These are phyloP conservation scores for Clavispora santaluciae DNA, from an alignment of 805 yeast species.

Conservation along the genomic window DNA sequence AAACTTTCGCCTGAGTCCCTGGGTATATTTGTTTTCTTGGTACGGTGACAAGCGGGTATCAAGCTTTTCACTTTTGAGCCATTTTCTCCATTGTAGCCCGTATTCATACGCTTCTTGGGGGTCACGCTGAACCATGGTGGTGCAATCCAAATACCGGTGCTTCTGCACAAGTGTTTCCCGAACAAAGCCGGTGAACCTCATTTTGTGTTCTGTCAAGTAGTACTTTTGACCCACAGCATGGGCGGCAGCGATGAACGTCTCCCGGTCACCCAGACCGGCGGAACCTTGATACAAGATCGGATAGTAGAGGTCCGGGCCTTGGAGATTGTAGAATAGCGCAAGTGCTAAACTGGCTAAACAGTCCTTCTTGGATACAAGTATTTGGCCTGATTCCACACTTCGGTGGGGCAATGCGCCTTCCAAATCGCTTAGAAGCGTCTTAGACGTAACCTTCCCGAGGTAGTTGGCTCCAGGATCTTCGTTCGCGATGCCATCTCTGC, in stretches of 20 bases:
- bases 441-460: slow-evolving; percentile 3
- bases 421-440: slow-evolving; percentile 20
- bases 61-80: slow-evolving; percentile 17
- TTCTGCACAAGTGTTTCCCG: slow-evolving; percentile 3
- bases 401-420: slow-evolving; percentile 34
- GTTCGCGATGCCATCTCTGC: slow-evolving; percentile 18
- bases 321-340: slow-evolving; percentile 34
- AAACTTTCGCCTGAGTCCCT: slow-evolving; percentile 19
- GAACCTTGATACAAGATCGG: slow-evolving; percentile 38
- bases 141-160: slow-evolving; percentile 18
- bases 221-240: slow-evolving; percentile 31
- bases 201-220: slow-evolving; percentile 18
- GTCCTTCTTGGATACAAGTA: slow-evolving; percentile 29
- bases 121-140: slow-evolving; percentile 30
- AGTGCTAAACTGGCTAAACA: slow-evolving; percentile 30
- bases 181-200: slow-evolving; percentile 13
- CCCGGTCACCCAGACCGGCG: slow-evolving; percentile 42
- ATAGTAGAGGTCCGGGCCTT: slow-evolving; percentile 34
- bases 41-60: slow-evolving; percentile 30
- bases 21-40: slow-evolving; percentile 25
- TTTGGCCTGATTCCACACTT: slow-evolving; percentile 37
- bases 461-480: slow-evolving; percentile 6
- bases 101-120: slow-evolving; percentile 20
- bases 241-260: slow-evolving; percentile 39
- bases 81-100: slow-evolving; percentile 22